These are phyloP conservation scores for Aspergillus quadricinctus DNA, from an alignment of 2,329 filamentous ascomycete genomes.

Conservation along the genomic window DNA sequence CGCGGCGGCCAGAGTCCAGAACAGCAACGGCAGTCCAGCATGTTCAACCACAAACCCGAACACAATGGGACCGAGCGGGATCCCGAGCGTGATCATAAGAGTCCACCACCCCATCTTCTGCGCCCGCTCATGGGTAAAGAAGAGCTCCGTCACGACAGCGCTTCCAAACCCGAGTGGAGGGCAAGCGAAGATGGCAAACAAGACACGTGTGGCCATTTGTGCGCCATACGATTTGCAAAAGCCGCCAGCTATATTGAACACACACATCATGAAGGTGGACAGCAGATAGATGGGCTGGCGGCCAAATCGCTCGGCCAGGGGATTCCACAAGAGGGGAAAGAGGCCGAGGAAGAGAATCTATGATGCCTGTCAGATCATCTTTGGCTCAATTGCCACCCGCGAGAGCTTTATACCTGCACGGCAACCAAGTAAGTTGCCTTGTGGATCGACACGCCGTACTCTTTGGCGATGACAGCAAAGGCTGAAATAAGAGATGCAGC, in stretches of 20 bases:
- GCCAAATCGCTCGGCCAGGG: constrained; percentile 49
- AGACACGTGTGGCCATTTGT: constrained; percentile 48
- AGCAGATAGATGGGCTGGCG: constrained; percentile 52
- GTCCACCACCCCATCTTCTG: constrained; percentile 55
- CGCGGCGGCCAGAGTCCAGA: constrained; percentile 52
- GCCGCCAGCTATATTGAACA: constrained; percentile 52
- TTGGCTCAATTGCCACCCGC: too few relatives aligned
- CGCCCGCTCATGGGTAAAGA: constrained; percentile 50
- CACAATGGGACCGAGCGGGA: constrained; percentile 34
- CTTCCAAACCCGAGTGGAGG: constrained; percentile 51
- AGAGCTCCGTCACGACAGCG: constrained; percentile 52
- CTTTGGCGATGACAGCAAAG: constrained; percentile 49
- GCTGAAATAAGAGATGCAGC: constrained; percentile 50
- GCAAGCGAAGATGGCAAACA: constrained; percentile 51
- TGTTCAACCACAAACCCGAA: constrained; percentile 44
- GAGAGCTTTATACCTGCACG: constrained; percentile 27
- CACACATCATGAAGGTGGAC: constrained; percentile 43
- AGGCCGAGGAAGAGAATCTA: constrained; percentile 49
- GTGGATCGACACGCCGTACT: constrained; percentile 47
- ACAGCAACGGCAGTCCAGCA: constrained; percentile 55
- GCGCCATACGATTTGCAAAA: constrained; percentile 45
- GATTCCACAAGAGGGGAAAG: constrained; percentile 52
- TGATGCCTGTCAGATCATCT: too few relatives aligned
- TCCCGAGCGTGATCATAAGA: constrained; percentile 45
- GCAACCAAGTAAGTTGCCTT: constrained; percentile 51